phyloP scores from a whole-genome alignment of 2,329 filamentous ascomycete species.

The Botrytis deweyae region DNA sequence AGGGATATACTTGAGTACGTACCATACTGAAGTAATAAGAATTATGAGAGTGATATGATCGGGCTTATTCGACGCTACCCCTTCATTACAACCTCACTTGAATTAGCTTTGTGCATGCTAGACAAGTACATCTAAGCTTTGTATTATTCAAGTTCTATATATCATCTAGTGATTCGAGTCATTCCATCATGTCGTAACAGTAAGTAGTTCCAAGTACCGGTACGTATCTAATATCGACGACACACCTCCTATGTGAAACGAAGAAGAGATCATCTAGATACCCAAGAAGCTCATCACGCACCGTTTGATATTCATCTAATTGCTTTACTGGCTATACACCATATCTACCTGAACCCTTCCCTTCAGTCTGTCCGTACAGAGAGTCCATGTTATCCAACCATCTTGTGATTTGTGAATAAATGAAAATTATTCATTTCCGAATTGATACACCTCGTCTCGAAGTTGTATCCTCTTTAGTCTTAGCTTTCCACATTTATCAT shows the following conservation, averaged over 20 bases:
- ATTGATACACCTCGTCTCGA: slow-evolving; percentile 4
- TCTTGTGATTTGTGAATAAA: background rate
- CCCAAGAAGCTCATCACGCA: background rate
- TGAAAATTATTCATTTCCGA: slow-evolving; percentile 3
- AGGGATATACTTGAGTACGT: background rate
- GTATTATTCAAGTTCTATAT: background rate
- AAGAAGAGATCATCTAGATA: slow-evolving; percentile 1
- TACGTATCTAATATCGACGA: background rate
- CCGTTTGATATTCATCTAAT: background rate
- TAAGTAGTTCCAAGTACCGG: background rate
- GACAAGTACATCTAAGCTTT: background rate
- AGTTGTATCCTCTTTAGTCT: background rate
- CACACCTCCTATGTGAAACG: background rate
- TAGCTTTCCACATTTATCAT: background rate
- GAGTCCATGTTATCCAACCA: slow-evolving; percentile 2
- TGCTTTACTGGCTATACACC: background rate
- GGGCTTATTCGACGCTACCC: background rate
- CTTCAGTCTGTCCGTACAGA: background rate
- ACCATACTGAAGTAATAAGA: background rate
- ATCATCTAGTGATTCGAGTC: background rate
- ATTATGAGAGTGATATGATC: background rate
- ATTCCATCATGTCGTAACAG: background rate
- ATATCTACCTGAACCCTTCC: background rate
- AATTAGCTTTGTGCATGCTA: background rate
- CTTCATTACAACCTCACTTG: background rate